Evolutionary conservation across 441 rosid species (phyloP).

Genomic region (Pelargonium fulgidum): DNA sequence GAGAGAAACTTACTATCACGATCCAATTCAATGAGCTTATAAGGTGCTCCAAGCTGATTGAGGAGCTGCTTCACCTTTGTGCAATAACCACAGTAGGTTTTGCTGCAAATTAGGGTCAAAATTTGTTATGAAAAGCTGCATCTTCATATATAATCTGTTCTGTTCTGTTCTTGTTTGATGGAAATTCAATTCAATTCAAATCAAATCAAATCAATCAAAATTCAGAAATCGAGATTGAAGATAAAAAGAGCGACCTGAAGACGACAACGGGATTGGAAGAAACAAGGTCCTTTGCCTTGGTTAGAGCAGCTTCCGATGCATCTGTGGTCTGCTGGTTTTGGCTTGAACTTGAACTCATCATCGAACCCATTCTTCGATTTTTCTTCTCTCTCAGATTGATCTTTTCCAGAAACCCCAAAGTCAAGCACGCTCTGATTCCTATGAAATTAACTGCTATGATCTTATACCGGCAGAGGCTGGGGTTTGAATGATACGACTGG

Average conservation of each 20-base stretch:
- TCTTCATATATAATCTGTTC: no score
- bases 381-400: no score
- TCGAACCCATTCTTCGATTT: slow-evolving; percentile 38
- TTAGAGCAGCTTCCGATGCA: slow-evolving; percentile 36
- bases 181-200: no score
- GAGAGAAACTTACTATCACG: slow-evolving; percentile 34
- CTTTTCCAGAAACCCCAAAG: neutral
- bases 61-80: slow-evolving; percentile 64
- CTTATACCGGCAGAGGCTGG: no score
- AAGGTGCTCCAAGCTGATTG: slow-evolving; percentile 54
- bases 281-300: slow-evolving; percentile 50
- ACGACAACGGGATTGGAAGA: slow-evolving; percentile 53
- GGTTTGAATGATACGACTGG: no score
- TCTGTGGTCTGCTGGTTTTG: slow-evolving; percentile 30
- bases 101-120: slow-evolving; percentile 32
- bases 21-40: slow-evolving; percentile 54
- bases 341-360: slow-evolving; percentile 29
- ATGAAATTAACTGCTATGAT: no score
- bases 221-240: neutral
- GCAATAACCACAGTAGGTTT: slow-evolving; percentile 73
- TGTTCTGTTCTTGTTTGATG: no score
- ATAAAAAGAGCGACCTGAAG: slow-evolving; percentile 40
- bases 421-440: no score
- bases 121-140: no score
- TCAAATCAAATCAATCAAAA: neutral